These are phyloP conservation scores for Candida ulmi DNA, from an alignment of 805 yeast species.

Conservation along the genomic window DNA sequence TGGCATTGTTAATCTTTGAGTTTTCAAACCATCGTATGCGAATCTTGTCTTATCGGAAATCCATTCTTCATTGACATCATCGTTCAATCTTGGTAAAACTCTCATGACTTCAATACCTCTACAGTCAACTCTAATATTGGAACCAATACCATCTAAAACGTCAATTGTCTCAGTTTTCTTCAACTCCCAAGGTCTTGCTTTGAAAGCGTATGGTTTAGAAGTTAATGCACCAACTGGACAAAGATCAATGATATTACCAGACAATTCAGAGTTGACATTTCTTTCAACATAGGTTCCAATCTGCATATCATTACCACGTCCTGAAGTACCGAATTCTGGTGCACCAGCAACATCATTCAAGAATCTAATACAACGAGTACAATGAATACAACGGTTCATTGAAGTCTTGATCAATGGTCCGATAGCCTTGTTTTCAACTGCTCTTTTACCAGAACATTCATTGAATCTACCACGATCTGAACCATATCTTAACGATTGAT, in stretches of 20 bases:
- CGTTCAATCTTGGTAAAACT: conserved; percentile 79
- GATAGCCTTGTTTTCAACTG: conserved; percentile 84
- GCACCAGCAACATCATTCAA: conserved; percentile 91
- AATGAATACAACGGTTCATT: conserved; percentile 89
- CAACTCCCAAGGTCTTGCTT: conserved; percentile 90
- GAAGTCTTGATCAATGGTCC: conserved; percentile 88
- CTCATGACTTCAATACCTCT: conserved; percentile 87
- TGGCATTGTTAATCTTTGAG: conserved; percentile 81
- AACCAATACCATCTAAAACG: conserved; percentile 78
- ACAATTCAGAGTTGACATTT: conserved; percentile 76
- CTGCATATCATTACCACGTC: conserved; percentile 90
- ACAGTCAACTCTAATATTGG: conserved; percentile 78
- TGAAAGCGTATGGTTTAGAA: conserved; percentile 86
- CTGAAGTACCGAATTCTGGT: conserved; percentile 82
- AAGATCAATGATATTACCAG: conserved; percentile 81
- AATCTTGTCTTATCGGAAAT: conserved; percentile 82
- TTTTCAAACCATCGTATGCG: conserved; percentile 80
- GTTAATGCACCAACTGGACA: conserved; percentile 94
- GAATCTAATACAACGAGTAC: conserved; percentile 87
- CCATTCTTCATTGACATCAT: conserved; percentile 89
- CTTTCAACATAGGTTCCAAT: conserved; percentile 86
- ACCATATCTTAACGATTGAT: conserved; percentile 79
- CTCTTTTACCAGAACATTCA: conserved; percentile 81
- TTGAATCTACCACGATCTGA: conserved; percentile 80
- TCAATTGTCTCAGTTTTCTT: conserved; percentile 85